Evolutionary conservation across 495 filamentous ascomycete species (phyloP).

Genomic region (Hypoxylon lienhwacheense): DNA sequence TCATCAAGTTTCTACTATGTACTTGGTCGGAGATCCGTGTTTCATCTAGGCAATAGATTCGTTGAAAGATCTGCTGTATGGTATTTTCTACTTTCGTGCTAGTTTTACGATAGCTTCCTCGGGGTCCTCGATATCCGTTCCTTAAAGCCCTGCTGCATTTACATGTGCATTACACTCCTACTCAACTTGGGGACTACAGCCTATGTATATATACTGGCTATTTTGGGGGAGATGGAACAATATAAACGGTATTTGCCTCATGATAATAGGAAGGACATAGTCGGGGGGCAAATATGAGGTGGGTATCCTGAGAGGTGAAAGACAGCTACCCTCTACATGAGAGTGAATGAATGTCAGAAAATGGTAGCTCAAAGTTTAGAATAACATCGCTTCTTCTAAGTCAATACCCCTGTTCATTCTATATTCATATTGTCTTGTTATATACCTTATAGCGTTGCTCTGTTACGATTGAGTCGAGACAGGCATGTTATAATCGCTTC

Average conservation of each 20-base stretch:
- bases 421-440: constrained; percentile 25
- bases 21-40: constrained; percentile 13
- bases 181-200: constrained; percentile 25
- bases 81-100: constrained; percentile 7
- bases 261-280: no score
- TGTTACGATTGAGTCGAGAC: constrained; percentile 25
- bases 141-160: constrained; percentile 19
- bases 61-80: constrained; percentile 1
- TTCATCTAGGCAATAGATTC: constrained; percentile 8
- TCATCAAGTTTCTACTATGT: background rate
- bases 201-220: constrained; percentile 30
- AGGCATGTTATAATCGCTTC: constrained; percentile 20
- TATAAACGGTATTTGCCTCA: constrained; percentile 26
- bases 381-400: constrained; percentile 29
- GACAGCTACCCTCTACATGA: constrained; percentile 19
- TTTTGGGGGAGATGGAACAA: constrained; percentile 35
- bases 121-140: constrained; percentile 23
- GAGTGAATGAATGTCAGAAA: constrained; percentile 30
- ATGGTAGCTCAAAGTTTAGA: constrained; percentile 18
- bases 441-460: no score
- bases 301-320: no score
- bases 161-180: constrained; percentile 24
- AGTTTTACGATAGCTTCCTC: constrained; percentile 15
- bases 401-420: constrained; percentile 18
- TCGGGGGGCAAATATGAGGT: no score